Conservation (phyloP, 805 yeast genomes). For the Candida tibetensis region DNA sequence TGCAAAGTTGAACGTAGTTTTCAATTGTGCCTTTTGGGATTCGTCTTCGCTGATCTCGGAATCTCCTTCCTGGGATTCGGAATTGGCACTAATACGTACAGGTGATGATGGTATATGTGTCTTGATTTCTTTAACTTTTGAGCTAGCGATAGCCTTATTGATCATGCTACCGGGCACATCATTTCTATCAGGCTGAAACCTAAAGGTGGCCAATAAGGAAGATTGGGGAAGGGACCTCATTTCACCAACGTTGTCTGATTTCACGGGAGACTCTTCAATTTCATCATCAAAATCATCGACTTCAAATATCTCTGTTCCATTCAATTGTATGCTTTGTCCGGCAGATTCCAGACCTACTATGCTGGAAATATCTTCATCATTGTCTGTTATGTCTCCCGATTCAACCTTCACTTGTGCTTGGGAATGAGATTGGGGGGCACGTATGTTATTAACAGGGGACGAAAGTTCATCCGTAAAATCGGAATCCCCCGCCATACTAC, state of each 20-base stretch:
- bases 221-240: neutral
- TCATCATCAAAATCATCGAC: slow-evolving; percentile 34
- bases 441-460: slow-evolving; percentile 17
- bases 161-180: neutral
- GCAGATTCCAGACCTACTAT: slow-evolving; percentile 1
- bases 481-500: slow-evolving; percentile 26
- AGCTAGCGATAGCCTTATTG: neutral
- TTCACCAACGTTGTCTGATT: slow-evolving; percentile 6
- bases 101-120: neutral
- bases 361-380: slow-evolving; percentile 10
- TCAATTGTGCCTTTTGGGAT: slow-evolving; percentile 2
- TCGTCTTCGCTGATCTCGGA: slow-evolving; percentile 10
- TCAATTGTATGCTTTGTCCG: neutral
- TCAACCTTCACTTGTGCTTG: slow-evolving; percentile 7
- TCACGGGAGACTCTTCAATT: slow-evolving; percentile 42
- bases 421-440: neutral
- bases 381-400: slow-evolving; percentile 16
- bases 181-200: neutral
- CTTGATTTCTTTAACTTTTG: neutral
- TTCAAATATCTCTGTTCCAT: slow-evolving; percentile 9
- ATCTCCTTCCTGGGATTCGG: slow-evolving; percentile 3
- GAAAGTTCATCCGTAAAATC: slow-evolving; percentile 32
- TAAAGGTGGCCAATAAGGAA: neutral
- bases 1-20: slow-evolving; percentile 1
- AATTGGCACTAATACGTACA: neutral